These are phyloP conservation scores for Heteromeles arbutifolia DNA, from an alignment of 306 rosid species.

Conservation along the genomic window DNA sequence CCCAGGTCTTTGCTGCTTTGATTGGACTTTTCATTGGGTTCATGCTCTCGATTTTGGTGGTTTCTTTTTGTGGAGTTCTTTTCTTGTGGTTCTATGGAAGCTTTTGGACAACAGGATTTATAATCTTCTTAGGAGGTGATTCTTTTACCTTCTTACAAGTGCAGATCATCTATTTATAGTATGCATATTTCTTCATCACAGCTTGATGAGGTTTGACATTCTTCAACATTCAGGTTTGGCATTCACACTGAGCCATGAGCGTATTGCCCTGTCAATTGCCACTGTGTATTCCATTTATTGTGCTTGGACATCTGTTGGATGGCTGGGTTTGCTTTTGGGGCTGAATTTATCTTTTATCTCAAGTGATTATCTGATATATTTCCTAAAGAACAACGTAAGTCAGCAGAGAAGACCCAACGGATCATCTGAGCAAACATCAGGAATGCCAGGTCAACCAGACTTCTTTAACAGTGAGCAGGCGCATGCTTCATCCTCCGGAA, in stretches of 20 bases:
- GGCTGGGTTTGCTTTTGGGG: conserved; percentile 74
- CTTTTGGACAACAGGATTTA: conserved; percentile 75
- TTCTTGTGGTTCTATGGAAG: conserved; percentile 91
- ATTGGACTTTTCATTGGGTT: conserved; percentile 66
- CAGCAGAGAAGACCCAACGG: conserved; percentile 58
- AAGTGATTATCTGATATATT: conserved; percentile 73
- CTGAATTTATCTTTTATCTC: conserved; percentile 82
- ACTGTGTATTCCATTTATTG: conserved; percentile 74
- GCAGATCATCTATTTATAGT: conserved; percentile 12
- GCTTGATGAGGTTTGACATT: conserved; percentile 27
- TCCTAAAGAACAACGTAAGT: conserved; percentile 67
- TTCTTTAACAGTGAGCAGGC: conserved; percentile 55
- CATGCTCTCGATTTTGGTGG: conserved; percentile 59
- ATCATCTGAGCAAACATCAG: conserved; percentile 57
- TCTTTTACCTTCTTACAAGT: conserved; percentile 14
- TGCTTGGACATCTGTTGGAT: conserved; percentile 86
- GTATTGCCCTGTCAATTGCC: conserved; percentile 59
- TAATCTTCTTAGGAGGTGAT: conserved; percentile 86
- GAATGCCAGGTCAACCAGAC: conserved; percentile 67
- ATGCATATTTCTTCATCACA: conserved; percentile 3
- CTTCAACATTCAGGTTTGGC: conserved; percentile 69
- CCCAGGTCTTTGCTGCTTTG: conserved; percentile 63
- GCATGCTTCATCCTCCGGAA: conserved; percentile 57
- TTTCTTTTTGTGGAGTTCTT: conserved; percentile 60
- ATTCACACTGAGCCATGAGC: conserved; percentile 61